phyloP scores from a whole-genome alignment of 2,329 filamentous ascomycete species.

The Trichoderma sp. region DNA sequence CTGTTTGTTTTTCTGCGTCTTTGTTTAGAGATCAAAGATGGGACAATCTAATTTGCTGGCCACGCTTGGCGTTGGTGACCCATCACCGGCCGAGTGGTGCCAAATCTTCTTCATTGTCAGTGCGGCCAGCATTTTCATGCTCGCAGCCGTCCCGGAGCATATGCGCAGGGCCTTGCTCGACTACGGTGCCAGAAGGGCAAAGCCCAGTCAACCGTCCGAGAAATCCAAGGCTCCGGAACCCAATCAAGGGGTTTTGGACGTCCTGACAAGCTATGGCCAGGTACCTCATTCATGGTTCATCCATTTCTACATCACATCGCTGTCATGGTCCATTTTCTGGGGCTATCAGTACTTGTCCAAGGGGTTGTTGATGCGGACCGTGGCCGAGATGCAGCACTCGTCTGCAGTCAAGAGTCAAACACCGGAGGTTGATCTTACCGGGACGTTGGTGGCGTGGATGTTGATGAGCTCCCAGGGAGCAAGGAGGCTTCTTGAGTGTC shows the following conservation, averaged over 20 bases:
- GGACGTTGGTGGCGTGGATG: slow-evolving; percentile 64
- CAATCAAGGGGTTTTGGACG: slow-evolving; percentile 25
- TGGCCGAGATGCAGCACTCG: slow-evolving; percentile 41
- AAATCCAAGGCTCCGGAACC: slow-evolving; percentile 10
- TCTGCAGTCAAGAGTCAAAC: slow-evolving; percentile 5
- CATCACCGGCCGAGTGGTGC: slow-evolving; percentile 36
- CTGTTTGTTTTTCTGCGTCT: too few species aligned
- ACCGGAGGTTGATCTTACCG: slow-evolving; percentile 52
- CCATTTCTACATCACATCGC: slow-evolving; percentile 78
- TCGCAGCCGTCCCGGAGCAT: slow-evolving; percentile 45
- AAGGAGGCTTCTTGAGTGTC: slow-evolving; percentile 74
- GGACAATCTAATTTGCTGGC: not conserved
- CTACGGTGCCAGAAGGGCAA: slow-evolving; percentile 47
- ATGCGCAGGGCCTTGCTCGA: slow-evolving; percentile 45
- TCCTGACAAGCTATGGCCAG: slow-evolving; percentile 40
- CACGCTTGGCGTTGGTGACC: not conserved
- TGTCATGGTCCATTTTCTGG: slow-evolving; percentile 73
- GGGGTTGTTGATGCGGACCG: slow-evolving; percentile 51
- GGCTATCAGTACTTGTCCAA: slow-evolving; percentile 56
- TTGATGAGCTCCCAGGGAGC: slow-evolving; percentile 73
- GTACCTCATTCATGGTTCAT: slow-evolving; percentile 88
- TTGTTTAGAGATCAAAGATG: not conserved
- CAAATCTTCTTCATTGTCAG: slow-evolving; percentile 48
- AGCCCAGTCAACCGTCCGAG: slow-evolving; percentile 25
- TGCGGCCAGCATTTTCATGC: slow-evolving; percentile 38